Evolutionary conservation across 2,329 filamentous ascomycete genomes (phyloP).

Genomic region (Leptographium procerum): DNA sequence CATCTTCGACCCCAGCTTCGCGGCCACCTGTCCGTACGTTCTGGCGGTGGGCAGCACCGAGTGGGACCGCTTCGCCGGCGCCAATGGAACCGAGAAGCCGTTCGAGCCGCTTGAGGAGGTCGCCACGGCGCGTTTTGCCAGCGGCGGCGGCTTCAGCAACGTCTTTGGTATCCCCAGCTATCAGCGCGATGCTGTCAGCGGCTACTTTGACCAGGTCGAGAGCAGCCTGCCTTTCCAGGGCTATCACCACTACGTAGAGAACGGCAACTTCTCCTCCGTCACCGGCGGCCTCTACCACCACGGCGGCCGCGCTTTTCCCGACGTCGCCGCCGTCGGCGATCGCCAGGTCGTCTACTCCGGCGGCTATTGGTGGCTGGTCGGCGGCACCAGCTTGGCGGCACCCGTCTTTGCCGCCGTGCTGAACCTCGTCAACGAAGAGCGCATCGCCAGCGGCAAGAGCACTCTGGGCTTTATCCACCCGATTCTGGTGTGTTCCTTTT

Average conservation of each 20-base stretch:
- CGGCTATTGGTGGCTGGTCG: constrained; percentile 20
- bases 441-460: constrained; percentile 33
- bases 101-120: constrained; percentile 11
- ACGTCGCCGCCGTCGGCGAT: constrained; percentile 15
- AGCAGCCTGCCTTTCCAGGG: constrained; percentile 2
- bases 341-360: constrained; percentile 15
- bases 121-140: constrained; percentile 17
- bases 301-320: constrained; percentile 14
- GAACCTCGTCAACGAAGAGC: constrained; percentile 49
- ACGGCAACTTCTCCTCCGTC: constrained; percentile 8
- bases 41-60: constrained; percentile 30
- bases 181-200: constrained; percentile 23
- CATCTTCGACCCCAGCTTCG: constrained; percentile 12
- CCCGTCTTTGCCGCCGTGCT: constrained; percentile 48
- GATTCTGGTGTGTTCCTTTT: constrained; percentile 9
- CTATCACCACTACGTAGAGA: not conserved
- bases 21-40: constrained; percentile 30
- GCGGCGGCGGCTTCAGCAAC: constrained; percentile 28
- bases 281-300: constrained; percentile 10
- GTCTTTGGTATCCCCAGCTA: constrained; percentile 22
- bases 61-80: constrained; percentile 1
- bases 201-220: constrained; percentile 12
- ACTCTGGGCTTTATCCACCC: constrained; percentile 24
- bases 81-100: not conserved
- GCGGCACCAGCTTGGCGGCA: constrained; percentile 41